phyloP scores from a whole-genome alignment of 495 filamentous ascomycete species.

The Podospora pseudopauciseta region DNA sequence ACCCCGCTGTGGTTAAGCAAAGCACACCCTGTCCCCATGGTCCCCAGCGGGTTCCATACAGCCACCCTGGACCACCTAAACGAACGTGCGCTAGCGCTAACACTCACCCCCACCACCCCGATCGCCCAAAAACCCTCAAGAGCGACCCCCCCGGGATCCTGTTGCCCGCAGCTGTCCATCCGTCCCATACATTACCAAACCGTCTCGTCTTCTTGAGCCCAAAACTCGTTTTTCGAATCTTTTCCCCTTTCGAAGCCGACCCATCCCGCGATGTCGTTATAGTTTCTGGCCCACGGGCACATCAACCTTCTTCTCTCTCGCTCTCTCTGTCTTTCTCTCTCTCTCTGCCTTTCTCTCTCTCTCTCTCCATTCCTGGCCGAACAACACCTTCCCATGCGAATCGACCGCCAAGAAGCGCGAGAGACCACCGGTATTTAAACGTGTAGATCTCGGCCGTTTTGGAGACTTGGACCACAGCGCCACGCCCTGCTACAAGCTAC shows the following conservation, averaged over 20 bases:
- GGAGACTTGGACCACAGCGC: constrained; percentile 25
- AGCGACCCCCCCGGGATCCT: background rate
- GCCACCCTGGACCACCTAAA: background rate
- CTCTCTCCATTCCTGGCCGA: background rate
- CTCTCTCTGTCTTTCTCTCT: constrained; percentile 1
- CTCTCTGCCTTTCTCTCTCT: constrained; percentile 5
- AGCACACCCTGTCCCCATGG: background rate
- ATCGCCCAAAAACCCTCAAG: constrained; percentile 12
- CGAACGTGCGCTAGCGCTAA: constrained; percentile 7
- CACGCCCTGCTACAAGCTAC: constrained; percentile 23
- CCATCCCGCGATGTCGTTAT: constrained; percentile 18
- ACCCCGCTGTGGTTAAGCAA: background rate
- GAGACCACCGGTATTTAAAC: constrained; percentile 27
- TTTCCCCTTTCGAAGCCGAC: background rate
- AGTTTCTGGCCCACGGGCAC: constrained; percentile 15
- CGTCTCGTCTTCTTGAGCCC: constrained; percentile 9
- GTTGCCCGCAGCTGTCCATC: constrained; percentile 1
- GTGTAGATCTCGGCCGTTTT: constrained; percentile 33
- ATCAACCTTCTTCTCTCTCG: background rate
- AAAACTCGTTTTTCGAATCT: constrained; percentile 9
- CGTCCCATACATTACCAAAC: background rate
- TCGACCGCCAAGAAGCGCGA: constrained; percentile 26
- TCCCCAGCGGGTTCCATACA: background rate
- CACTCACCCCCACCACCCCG: constrained; percentile 8
- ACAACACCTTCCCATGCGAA: constrained; percentile 1